Base-by-base conservation (phyloP, 805 yeast species). In the Candida ortonii region DNA sequence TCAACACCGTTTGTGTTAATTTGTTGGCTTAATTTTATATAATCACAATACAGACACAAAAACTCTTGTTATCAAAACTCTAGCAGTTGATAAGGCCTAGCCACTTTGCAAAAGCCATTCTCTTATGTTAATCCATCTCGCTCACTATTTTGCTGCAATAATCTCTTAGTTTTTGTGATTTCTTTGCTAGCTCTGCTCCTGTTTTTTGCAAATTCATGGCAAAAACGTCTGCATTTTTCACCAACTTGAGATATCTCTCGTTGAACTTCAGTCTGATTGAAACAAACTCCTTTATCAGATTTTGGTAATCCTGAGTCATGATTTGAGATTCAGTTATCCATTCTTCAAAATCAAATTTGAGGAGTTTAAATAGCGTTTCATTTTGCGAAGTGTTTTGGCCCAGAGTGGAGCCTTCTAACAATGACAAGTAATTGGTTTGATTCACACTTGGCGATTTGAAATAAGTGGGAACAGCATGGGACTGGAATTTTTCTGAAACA, bases 271-370 rank as follows among this genome's bases (percentile, higher is more conserved):
- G 49, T 43, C 78, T 59, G 10, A 65, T 55, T 5, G 50, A 27
- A 3, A 70, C 55, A 13, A 70, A 49, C 28, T 55, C 53, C 18
- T 61, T 47, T 22, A 65, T 47, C 14, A 70, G 50, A 2, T 41
- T 35, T 4, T 58, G 51, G 36, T 71, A 67, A 31, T 59, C 58
- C 7, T 47, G 41, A 15, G 50, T 44, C 17, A 71, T 46, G 3
- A 39, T 21, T 6, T 62, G 52, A 1, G 75, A 72, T 14, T 53
- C 44, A 3, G 36, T 29, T 15, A 62, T 41, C 78, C 78, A 73
- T 10, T 44, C 44, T 8, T 39, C 41, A 16, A 54, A 41, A 22
- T 41, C 44, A 16, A 39, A 16, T 22, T 39, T 41, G 10, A 36
- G 41, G 34, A 38, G 38, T 3, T 40, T 30, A n/a, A 51, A 18